Percentiles rank a stretch among this genome's conserved stretches.
These are phyloP conservation scores for Saccharomyces hybrid DNA, from an alignment of 1,139 yeast species.

Conservation along the genomic window DNA sequence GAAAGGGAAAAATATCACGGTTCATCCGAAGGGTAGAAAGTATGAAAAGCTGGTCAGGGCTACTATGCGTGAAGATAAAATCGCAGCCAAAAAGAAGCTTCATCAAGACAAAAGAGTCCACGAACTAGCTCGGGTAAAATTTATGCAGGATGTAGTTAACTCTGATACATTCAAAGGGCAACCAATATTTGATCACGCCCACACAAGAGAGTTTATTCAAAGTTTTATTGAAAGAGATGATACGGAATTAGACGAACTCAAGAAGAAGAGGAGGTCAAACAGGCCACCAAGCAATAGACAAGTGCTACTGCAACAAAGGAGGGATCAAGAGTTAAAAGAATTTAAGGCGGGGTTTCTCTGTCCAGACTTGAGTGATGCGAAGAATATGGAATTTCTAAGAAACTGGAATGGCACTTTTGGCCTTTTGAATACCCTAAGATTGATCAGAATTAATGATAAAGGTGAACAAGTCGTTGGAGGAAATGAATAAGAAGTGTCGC, in stretches of 20 bases:
- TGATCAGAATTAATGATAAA: conserved; percentile 24
- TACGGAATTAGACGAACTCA: conserved; percentile 57
- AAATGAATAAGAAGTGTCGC: conserved; percentile 2
- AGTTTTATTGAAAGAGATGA: conserved; percentile 63
- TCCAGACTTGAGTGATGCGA: conserved; percentile 62
- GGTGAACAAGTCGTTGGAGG: conserved; percentile 27
- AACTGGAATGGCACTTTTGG: conserved; percentile 81
- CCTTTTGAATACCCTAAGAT: conserved; percentile 58
- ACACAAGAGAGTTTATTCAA: conserved; percentile 53
- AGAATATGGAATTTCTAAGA: conserved; percentile 52
- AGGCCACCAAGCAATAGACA: conserved; percentile 75
- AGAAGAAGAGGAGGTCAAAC: conserved; percentile 67
- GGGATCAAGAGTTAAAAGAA: conserved; percentile 52
- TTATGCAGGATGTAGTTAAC: conserved; percentile 56
- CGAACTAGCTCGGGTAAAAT: conserved; percentile 49
- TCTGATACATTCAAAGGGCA: conserved; percentile 38
- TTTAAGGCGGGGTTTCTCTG: conserved; percentile 63
- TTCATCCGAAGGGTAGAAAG: conserved; percentile 86
- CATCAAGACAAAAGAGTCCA: conserved; percentile 53
- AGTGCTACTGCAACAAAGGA: conserved; percentile 53
- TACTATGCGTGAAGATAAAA: conserved; percentile 69
- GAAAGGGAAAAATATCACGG: conserved; percentile 35
- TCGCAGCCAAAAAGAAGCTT: conserved; percentile 49
- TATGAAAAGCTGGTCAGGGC: conserved; percentile 80
- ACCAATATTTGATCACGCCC: conserved; percentile 44